Evolutionary conservation across 306 rosid genomes (phyloP).

Genomic region (Albizia julibrissin): DNA sequence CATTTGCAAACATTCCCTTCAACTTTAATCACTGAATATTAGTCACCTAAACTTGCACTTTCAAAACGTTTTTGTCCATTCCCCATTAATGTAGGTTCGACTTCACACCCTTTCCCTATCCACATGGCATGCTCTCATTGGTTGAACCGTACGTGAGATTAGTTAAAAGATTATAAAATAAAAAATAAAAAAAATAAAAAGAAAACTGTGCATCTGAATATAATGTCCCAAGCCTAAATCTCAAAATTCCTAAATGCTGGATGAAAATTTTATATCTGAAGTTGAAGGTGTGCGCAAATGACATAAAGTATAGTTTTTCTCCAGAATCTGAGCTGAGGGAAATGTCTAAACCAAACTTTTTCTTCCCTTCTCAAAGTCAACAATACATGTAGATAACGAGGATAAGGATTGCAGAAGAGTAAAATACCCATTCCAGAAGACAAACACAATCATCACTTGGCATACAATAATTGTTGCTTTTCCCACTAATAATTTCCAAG

Average conservation of each 20-base stretch:
- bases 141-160: not conserved
- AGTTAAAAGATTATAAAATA: not conserved
- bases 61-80: not conserved
- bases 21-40: not conserved
- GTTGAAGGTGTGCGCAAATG: not conserved
- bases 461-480: slow-evolving; percentile 41
- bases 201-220: not conserved
- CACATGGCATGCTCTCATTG: not conserved
- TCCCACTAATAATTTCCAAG: slow-evolving; percentile 56
- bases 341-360: not conserved
- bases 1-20: not conserved
- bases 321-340: not conserved
- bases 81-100: not conserved
- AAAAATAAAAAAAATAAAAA: too few species aligned
- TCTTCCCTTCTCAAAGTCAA: not conserved
- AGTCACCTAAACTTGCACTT: not conserved
- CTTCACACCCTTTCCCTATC: not conserved
- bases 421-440: slow-evolving; percentile 63
- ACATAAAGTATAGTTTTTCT: too few species aligned
- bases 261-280: not conserved
- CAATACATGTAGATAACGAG: not conserved
- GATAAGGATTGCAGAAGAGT: slow-evolving; percentile 34
- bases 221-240: not conserved
- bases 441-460: slow-evolving; percentile 54
- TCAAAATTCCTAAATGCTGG: not conserved